phyloP scores from a whole-genome alignment of 192 early-diverging fungal genomes.

The Fimicolochytrium jonesii region DNA sequence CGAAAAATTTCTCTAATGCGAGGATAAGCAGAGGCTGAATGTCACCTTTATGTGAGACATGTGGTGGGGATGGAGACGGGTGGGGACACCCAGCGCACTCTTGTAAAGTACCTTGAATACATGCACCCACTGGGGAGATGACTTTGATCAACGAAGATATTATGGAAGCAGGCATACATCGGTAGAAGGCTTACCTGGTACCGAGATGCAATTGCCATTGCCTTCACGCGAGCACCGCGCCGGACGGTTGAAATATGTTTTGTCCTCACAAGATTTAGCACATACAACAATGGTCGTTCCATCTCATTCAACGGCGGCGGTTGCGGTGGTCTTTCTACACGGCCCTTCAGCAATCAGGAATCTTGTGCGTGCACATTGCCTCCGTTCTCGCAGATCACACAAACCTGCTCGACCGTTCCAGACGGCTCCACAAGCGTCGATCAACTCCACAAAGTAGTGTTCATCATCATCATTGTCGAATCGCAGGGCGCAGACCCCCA shows the following conservation, averaged over 20 bases:
- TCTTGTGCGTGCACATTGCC: too few relatives aligned
- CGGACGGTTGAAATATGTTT: conserved; percentile 79
- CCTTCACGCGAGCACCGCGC: conserved; percentile 87
- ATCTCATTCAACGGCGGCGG: neutral
- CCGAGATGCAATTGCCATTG: conserved; percentile 87
- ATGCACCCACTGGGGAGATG: conserved; percentile 65
- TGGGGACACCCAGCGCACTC: too few relatives aligned
- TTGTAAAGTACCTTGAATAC: conserved; percentile 57
- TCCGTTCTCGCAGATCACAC: too few relatives aligned
- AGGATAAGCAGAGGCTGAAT: conserved; percentile 78
- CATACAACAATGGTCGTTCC: conserved; percentile 69
- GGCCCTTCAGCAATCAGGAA: too few relatives aligned
- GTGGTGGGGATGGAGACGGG: too few relatives aligned
- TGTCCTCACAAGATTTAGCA: conserved; percentile 87
- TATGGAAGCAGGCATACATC: too few relatives aligned
- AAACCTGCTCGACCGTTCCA: conserved; percentile 10
- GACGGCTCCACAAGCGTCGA: conserved; percentile 3
- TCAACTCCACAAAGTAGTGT: conserved; percentile 21
- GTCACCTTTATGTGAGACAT: neutral
- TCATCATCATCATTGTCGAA: conserved; percentile 30
- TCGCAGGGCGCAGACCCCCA: conserved; percentile 7
- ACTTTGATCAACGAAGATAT: neutral
- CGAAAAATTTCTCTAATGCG: conserved; percentile 90
- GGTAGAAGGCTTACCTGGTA: conserved; percentile 62
- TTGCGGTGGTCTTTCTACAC: too few relatives aligned